Base-by-base conservation (phyloP, 257 asterid genomes). In the Plantago major region DNA sequence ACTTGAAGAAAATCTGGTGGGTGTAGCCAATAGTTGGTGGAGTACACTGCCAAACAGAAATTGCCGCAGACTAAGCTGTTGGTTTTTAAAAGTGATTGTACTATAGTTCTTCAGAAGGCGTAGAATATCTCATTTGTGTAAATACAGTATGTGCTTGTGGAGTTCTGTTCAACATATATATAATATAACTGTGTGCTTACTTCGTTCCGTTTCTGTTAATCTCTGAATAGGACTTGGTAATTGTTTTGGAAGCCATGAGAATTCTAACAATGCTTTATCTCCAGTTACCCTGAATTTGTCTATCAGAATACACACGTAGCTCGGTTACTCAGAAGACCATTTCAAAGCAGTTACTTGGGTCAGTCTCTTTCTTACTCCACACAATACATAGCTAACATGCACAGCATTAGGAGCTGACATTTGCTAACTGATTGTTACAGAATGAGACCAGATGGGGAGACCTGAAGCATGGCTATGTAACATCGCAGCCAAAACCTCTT, bases 371-470 rank as follows among this genome's bases (percentile, higher is more conserved):
- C 63, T 53, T 65, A 47, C 50, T 42, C 57, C 22, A 51, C 22
- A 19, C 12, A 2, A 49, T 49, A 49, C 7, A 22, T 22, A 22
- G 40, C 8, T 33, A 33, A 33, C 40, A 33, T 33, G 40, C 6
- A 33, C 6, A 33, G 40, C 40, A 33, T 33, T 33, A 33, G 6
- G 40, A 33, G 8, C 3, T 33, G 6, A 33, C 40, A 65, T 55
- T 30, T 43, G 15, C 12, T 74, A 9, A 14, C 59, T 44, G 55
- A 50, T 53, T 75, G 40, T 70, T 65, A 74, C 95, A 88, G 98
- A 73, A 73, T 53, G 95, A 88, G 48, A 79, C 96, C 7, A 84
- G 66, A 47, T 91, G 98, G 97, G 98, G 98, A 3, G 95, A 93
- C 67, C 78, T 91, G 66, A 86, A 79, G 77, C 77, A 67, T 7